Base-by-base conservation (phyloP, 2,329 filamentous ascomycete genomes). In the Pseudopithomyces chartarum region DNA sequence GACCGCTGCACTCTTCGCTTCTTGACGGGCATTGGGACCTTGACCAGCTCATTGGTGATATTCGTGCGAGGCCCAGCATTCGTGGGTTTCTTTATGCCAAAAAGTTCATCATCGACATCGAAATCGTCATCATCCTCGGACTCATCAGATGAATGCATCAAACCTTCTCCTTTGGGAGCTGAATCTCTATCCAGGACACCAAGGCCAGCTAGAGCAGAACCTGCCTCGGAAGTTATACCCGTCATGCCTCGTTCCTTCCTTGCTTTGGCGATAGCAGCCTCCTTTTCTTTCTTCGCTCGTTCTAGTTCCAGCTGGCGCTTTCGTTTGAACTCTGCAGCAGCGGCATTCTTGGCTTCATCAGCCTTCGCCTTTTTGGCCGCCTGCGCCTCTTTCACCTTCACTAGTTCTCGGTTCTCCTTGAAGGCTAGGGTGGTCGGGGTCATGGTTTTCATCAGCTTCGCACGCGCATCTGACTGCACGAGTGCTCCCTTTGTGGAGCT, bases 111-210 rank as follows among this genome's bases (percentile, higher is more conserved):
- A 38, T 88, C 87, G 55, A 89, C 85, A 10, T 90, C 84, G 39
- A 78, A 77, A 32, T 78, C 78, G 6, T 78, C 76, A 12, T 76
- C 74, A 45, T 91, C 88, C 58, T 91, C 90, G 59, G 79, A 78
- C 54, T 81, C 80, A 49, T 95, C 92, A 2, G 86, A 88, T 6
- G 85, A 88, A 40, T 97, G 91, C 92, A 98, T 97, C 74, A 98
- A 92, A 62, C 94, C 92, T 69, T 89, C 90, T 61, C 90, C 90
- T 60, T 84, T 84, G 1, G 85, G 84, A 2, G 85, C 84, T 68
- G 94, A 90, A 53, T 95, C 92, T 76, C 94, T 95, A 57, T 91
- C 91, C 54, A 85, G 80, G 1, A 92, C 81, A 34, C 90, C 85
- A 48, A 96, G 83, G 23, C 88, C 88, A 60, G 85, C 84, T 10